Conservation (phyloP, 805 yeast genomes). For the Metschnikowia arizonensis region DNA sequence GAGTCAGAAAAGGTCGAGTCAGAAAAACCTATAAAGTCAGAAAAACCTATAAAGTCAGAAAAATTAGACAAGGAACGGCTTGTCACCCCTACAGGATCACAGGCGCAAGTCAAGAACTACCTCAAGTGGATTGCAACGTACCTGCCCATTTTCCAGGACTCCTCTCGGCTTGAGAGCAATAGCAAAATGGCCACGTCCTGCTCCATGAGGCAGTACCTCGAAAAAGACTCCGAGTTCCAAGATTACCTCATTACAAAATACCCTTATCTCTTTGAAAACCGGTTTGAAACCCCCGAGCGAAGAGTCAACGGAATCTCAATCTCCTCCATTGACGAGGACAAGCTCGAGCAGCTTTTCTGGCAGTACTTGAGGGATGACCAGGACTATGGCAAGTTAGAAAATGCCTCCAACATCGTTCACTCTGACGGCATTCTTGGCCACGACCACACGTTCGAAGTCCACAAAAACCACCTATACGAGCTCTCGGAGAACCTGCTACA, state of each 20-base stretch:
- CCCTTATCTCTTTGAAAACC: neutral
- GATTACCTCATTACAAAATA: constrained; percentile 22
- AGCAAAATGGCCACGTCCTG: constrained; percentile 47
- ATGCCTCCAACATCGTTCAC: neutral
- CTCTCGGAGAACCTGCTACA: neutral
- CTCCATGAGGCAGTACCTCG: constrained; percentile 55
- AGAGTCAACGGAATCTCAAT: constrained; percentile 3
- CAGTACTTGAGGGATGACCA: constrained; percentile 16
- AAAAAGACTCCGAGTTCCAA: constrained; percentile 47
- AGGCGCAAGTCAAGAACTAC: constrained; percentile 16
- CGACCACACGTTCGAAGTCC: neutral
- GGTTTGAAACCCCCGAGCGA: neutral
- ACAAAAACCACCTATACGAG: neutral
- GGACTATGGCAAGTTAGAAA: constrained; percentile 6
- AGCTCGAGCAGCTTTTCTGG: constrained; percentile 45
- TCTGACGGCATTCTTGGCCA: neutral
- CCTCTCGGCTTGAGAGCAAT: constrained; percentile 12
- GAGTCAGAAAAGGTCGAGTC: too few species aligned
- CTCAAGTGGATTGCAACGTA: constrained; percentile 16
- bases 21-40: neutral
- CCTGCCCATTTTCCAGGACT: constrained; percentile 17
- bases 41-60: neutral
- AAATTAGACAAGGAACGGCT: constrained; percentile 2
- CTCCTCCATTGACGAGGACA: constrained; percentile 9
- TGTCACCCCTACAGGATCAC: constrained; percentile 11